A percentile compares a stretch with the other conserved stretches of the same genome.
These are phyloP conservation scores for Picochlorum sp. DNA, from an alignment of 139 green algal species.

Conservation along the genomic window DNA sequence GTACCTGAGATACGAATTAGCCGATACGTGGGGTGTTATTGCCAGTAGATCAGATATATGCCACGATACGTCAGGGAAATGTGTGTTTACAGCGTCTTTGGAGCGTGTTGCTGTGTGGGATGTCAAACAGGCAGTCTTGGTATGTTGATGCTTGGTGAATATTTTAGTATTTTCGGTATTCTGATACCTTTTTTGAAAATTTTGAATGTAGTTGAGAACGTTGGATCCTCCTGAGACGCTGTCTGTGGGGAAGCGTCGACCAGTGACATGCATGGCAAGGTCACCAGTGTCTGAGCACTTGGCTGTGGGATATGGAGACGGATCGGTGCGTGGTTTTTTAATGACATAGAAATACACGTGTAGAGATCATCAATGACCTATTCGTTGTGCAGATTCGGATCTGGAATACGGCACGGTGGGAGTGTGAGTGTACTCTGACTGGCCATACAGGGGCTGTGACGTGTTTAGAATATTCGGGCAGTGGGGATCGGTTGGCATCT, in stretches of 20 bases:
- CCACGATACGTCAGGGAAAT: slow-evolving; percentile 53
- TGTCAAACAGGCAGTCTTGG: slow-evolving; percentile 59
- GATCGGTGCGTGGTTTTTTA: slow-evolving; percentile 31
- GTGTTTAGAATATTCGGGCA: slow-evolving; percentile 57
- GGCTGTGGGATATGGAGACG: slow-evolving; percentile 73
- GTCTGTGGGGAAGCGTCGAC: slow-evolving; percentile 34
- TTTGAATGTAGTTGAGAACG: slow-evolving; percentile 28
- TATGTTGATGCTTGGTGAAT: slow-evolving; percentile 23
- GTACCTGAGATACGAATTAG: slow-evolving; percentile 89
- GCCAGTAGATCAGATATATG: slow-evolving; percentile 38
- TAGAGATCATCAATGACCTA: no score
- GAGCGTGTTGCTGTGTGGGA: slow-evolving; percentile 82
- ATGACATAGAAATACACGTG: no score
- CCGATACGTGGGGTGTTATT: slow-evolving; percentile 73
- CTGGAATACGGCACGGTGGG: slow-evolving; percentile 60
- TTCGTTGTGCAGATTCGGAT: slow-evolving; percentile 31
- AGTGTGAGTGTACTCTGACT: slow-evolving; percentile 59
- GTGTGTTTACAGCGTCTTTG: slow-evolving; percentile 60
- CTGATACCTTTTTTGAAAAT: neutral
- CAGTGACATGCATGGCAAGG: slow-evolving; percentile 62
- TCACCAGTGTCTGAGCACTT: slow-evolving; percentile 42
- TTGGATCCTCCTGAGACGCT: slow-evolving; percentile 29
- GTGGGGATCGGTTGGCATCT: slow-evolving; percentile 65
- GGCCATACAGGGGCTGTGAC: slow-evolving; percentile 71
- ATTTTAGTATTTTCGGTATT: neutral